Evolutionary conservation across 140 eudicot species (phyloP), one percentile per base, ranked within the genome.

Genomic region (Anethum foeniculum): DNA sequence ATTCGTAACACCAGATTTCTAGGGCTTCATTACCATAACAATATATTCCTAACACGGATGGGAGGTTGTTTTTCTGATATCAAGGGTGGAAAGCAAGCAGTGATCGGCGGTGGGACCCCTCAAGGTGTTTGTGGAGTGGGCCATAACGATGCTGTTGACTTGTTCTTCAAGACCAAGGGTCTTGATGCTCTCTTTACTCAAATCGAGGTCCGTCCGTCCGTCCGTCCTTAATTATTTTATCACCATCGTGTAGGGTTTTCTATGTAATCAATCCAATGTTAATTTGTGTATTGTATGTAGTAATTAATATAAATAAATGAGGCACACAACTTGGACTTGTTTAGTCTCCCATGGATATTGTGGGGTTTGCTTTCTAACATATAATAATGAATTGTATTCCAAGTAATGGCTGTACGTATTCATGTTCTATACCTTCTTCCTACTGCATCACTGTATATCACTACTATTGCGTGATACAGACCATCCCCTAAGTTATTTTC

Each of bases 41-140:
- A 10, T n/a, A n/a, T 39, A 2, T 28, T 32, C 4, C 1, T 69
- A 51, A 44, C 19, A 7, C 13, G 6, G 36, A 94, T 94, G 98
- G 98, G 98, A 6, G 86, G 86, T 5, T 94, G 98, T 79, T 92
- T 83, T 44, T 90, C 96, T 0, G 98, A 94, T 71, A 87, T 94
- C 41, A 81, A 83, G 34, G 98, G 96, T 38, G 98, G 96, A 9
- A 28, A 87, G 77, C 91, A 88, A 67, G 98, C 97, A 21, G 88
- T 93, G 14, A 79, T 51, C 4, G 90, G 81, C 3, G 80, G 60
- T 10, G 83, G 85, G 77, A 52, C 72, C 82, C 60, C 49, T 46
- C 79, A 51, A 32, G 74, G 69, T 0, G 69, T 15, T 3, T 78
- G 71, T 30, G 82, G 76, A 11, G 82, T 19, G 19, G 87, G 81